Evolutionary conservation across 495 filamentous ascomycete genomes (phyloP), one percentile per base, ranked within the genome.

Genomic region (Aspergillus steynii): DNA sequence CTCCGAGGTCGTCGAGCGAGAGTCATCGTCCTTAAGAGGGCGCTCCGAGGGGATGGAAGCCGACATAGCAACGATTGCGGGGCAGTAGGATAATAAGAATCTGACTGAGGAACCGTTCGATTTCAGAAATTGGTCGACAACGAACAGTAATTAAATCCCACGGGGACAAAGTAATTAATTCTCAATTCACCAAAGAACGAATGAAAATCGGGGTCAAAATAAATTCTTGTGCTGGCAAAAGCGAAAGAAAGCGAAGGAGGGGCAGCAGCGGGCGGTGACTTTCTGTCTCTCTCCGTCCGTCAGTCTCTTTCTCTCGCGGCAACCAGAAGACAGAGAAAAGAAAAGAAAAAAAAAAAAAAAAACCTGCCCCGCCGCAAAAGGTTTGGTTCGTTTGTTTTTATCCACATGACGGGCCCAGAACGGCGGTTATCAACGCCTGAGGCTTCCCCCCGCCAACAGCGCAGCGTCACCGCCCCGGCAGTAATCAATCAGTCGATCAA

Each of bases 311-410:
- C 20, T 20, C 20, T 20, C 20, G 20, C 20, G 20, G 20, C 20
- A 20, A 20, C 20, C 20, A 20, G 20, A 20, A 20, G 20, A 20
- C 20, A 20, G 20, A 20, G 20, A 20, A 20, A 20, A 56, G 27
- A 56, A 50, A 50, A 50, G 49, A 42, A 55, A 51, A 32, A 34
- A 29, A 42, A 50, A 60, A 51, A 63, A 57, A 51, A 26, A 48
- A 60, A 45, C 74, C 73, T 75, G 75, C 75, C 75, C 75, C 75
- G 74, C 74, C 65, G 4, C 27, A 29, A 48, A 27, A 15, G 53
- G 59, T 63, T 63, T 63, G 64, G 61, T 57, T 61, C 49, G 46
- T 71, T 72, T 76, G 73, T 20, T 20, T 77, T 73, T 74, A 75
- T 74, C 69, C 66, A 65, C 56, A 42, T 53, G 59, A 55, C 53